phyloP scores from a whole-genome alignment of 352 stramenopile genomes.

The Phytophthora meadii region DNA sequence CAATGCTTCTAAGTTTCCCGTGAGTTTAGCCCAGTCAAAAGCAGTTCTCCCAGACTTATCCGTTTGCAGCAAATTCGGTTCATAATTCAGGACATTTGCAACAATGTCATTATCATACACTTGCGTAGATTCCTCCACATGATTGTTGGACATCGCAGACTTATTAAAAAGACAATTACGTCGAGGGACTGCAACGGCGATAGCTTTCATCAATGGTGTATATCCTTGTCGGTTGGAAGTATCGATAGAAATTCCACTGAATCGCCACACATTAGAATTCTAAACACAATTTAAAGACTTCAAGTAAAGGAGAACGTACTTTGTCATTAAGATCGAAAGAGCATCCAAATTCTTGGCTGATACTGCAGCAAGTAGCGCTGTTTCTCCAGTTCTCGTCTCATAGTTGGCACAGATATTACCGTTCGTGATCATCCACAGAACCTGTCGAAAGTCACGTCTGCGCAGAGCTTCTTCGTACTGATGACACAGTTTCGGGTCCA shows the following conservation, averaged over 20 bases:
- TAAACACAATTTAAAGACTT: too few species aligned
- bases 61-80: slow-evolving; percentile 48
- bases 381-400: slow-evolving; percentile 68
- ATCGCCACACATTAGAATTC: not conserved
- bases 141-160: slow-evolving; percentile 18
- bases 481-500: slow-evolving; percentile 24
- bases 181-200: slow-evolving; percentile 48
- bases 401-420: slow-evolving; percentile 52
- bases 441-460: slow-evolving; percentile 60
- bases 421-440: slow-evolving; percentile 80
- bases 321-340: slow-evolving; percentile 50
- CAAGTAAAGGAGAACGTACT: slow-evolving; percentile 30
- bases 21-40: slow-evolving; percentile 70
- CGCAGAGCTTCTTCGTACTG: slow-evolving; percentile 63
- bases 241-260: slow-evolving; percentile 67
- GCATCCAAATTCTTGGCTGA: slow-evolving; percentile 50
- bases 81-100: slow-evolving; percentile 42
- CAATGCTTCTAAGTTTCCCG: slow-evolving; percentile 46
- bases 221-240: slow-evolving; percentile 59
- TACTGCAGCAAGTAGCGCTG: slow-evolving; percentile 62
- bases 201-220: slow-evolving; percentile 80
- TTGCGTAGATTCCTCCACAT: slow-evolving; percentile 30
- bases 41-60: slow-evolving; percentile 65
- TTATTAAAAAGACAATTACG: slow-evolving; percentile 6
- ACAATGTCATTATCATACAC: slow-evolving; percentile 57